Evolutionary conservation across 2,329 filamentous ascomycete genomes (phyloP), one percentile per base, ranked within the genome.

Genomic region (Neofusicoccum sp.): DNA sequence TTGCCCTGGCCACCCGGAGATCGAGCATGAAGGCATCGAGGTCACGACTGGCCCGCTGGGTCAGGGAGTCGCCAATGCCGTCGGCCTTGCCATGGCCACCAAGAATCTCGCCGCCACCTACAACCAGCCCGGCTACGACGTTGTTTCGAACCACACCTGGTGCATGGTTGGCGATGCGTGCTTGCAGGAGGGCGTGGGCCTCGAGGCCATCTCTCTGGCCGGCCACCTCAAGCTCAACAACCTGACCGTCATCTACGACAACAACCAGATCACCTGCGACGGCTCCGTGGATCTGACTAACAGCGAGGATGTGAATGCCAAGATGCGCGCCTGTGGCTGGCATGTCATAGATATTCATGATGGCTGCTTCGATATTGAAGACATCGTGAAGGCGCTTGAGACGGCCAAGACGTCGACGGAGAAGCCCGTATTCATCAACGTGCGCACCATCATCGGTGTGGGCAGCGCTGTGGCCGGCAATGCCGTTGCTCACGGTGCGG

Each of bases 241-340:
- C 68, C 71, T 86, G 1, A 79, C 79, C 3, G 70, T 86, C 28
- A 80, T 85, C 48, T 86, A 86, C 64, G 84, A 86, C 64, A 86
- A 86, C 70, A 86, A 86, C 68, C 80, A 84, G 65, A 75, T 86
- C 49, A 85, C 83, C 4, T 86, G 83, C 65, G 84, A 86, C 61
- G 84, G 84, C 1, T 78, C 77, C 2, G 78, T 85, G 2, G 82
- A 85, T 67, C 72, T 80, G 43, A 78, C 78, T 2, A 84, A 83
- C 63, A 82, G 77, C 0, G 83, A 86, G 65, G 82, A 86, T 47
- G 74, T 84, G 65, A 84, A 86, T 60, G 70, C 75, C 6, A 86
- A 85, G 70, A 85, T 86, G 82, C 72, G 76, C 4, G 82, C 83
- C 6, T 81, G 76, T 34, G 81, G 82, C 3, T 86, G 82, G 81